Percentiles rank a stretch among this genome's conserved stretches.
These are phyloP conservation scores for Cucurbita moschata DNA, from an alignment of 306 rosid species.

Conservation along the genomic window DNA sequence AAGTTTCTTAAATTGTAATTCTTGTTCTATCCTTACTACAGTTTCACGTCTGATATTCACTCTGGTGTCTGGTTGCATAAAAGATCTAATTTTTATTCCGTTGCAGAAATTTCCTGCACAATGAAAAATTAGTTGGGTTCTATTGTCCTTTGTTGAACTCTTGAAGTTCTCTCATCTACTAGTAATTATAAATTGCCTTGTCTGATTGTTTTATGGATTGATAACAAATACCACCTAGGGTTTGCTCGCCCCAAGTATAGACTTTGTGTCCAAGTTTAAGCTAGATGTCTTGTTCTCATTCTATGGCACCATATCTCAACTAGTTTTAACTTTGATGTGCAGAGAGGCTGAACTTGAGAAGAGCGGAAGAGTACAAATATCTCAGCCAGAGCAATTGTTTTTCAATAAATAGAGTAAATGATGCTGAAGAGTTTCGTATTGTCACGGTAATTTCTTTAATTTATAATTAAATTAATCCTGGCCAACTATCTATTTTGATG, in stretches of 20 bases:
- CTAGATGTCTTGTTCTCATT: background rate
- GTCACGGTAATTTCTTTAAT: conserved; percentile 42
- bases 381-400: conserved; percentile 76
- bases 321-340: conserved; percentile 19
- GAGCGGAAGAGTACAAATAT: conserved; percentile 65
- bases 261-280: background rate
- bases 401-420: conserved; percentile 64
- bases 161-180: background rate
- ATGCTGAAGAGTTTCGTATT: conserved; percentile 65
- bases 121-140: background rate
- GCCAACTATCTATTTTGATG: background rate
- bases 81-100: background rate
- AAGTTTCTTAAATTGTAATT: background rate
- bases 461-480: conserved; percentile 5
- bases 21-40: background rate
- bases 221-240: background rate
- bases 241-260: background rate
- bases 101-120: background rate
- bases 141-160: background rate
- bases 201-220: background rate
- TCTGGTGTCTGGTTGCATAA: background rate
- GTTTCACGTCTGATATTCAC: background rate
- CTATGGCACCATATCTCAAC: background rate
- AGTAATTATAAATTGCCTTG: background rate
- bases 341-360: conserved; percentile 68